Evolutionary conservation across 768 basidiomycete genomes (phyloP).

Genomic region (Boletellus ananas): DNA sequence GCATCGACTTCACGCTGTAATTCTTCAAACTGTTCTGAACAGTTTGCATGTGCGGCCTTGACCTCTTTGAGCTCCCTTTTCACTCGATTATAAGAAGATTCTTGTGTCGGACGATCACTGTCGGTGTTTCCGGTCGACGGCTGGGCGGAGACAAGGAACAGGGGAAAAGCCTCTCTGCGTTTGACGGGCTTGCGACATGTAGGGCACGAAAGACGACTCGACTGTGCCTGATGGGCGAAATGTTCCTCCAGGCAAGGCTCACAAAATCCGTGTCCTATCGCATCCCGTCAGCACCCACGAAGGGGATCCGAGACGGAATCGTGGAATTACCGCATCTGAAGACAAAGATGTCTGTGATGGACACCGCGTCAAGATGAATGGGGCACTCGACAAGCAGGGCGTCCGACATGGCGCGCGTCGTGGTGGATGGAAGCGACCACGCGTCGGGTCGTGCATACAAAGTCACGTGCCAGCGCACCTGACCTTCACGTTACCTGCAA

Average conservation of each 20-base stretch:
- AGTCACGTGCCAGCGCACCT: not conserved
- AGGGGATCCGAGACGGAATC: conserved; percentile 1
- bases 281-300: conserved; percentile 9
- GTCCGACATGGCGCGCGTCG: conserved; percentile 9
- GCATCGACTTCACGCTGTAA: conserved; percentile 11
- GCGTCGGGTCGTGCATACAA: not conserved
- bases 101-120: not conserved
- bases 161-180: conserved; percentile 25
- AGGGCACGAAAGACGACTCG: conserved; percentile 19
- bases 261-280: conserved; percentile 32
- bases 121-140: conserved; percentile 1
- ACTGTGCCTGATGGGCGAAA: conserved; percentile 8
- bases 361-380: conserved; percentile 29
- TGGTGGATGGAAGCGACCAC: not conserved
- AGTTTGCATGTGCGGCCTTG: conserved; percentile 13
- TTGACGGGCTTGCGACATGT: conserved; percentile 28
- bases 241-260: conserved; percentile 26
- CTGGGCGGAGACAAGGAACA: conserved; percentile 25
- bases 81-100: conserved; percentile 8
- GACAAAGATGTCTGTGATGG: conserved; percentile 25
- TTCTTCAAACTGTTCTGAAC: conserved; percentile 6
- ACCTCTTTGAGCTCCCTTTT: conserved; percentile 11
- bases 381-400: conserved; percentile 29
- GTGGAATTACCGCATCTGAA: conserved; percentile 30
- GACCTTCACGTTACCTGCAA: too few relatives aligned